phyloP scores from a whole-genome alignment of 352 stramenopile genomes.

The Globisporangium spiculum region DNA sequence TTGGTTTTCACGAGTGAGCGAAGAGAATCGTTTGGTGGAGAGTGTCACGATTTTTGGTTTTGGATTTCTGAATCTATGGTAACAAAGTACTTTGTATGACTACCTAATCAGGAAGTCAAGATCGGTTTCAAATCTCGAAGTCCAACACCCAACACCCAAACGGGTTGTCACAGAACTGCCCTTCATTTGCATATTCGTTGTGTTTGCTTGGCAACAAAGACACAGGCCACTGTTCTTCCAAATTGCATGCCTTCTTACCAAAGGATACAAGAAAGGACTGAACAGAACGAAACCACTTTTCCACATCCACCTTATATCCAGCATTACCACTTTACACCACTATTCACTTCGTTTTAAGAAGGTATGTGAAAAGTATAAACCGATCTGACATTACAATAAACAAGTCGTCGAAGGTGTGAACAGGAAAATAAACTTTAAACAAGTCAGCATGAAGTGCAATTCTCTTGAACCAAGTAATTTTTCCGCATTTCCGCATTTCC shows the following conservation, averaged over 20 bases:
- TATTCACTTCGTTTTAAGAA: background rate
- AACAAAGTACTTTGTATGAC: too few relatives aligned
- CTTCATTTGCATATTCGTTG: too few relatives aligned
- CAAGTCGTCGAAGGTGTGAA: background rate
- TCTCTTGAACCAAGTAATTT: background rate
- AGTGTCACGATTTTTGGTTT: too few relatives aligned
- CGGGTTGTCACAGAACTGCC: too few relatives aligned
- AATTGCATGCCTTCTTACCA: background rate
- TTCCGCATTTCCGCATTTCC: background rate
- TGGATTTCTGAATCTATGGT: too few relatives aligned
- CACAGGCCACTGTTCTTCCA: background rate
- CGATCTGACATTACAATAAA: background rate
- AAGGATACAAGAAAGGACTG: background rate
- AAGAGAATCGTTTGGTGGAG: too few relatives aligned
- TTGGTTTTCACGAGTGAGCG: too few relatives aligned
- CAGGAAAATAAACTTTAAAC: background rate
- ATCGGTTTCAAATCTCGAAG: too few relatives aligned
- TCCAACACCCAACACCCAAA: too few relatives aligned
- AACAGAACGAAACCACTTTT: background rate
- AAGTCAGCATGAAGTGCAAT: background rate
- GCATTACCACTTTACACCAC: background rate
- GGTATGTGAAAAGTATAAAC: background rate
- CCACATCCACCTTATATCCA: background rate
- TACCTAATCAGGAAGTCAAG: too few relatives aligned
- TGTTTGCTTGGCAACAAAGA: background rate